Evolutionary conservation across 495 filamentous ascomycete species (phyloP).

Genomic region (Aspergillus nanangensis): DNA sequence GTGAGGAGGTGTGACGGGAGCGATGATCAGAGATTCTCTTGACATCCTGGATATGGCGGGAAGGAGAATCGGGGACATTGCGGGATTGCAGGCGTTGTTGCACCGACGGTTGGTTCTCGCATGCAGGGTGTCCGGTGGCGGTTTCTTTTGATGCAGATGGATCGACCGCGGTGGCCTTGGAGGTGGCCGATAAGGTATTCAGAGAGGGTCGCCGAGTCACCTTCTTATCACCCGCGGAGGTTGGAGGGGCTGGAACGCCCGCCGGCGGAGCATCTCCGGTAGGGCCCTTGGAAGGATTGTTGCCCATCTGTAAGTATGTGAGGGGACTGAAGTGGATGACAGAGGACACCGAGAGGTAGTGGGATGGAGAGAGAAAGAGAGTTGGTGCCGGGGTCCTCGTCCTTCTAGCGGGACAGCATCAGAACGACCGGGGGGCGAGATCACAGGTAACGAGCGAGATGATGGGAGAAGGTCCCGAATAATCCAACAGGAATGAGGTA

Average conservation of each 20-base stretch:
- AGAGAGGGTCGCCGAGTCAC: conserved; percentile 37
- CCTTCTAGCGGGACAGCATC: conserved; percentile 20
- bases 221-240: conserved; percentile 28
- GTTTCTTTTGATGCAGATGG: conserved; percentile 39
- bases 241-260: conserved; percentile 19
- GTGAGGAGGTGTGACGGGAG: conserved; percentile 17
- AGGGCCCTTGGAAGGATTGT: conserved; percentile 46
- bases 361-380: not conserved
- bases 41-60: conserved; percentile 16
- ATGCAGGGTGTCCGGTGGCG: conserved; percentile 36
- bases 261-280: conserved; percentile 30
- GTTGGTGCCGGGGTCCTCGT: conserved; percentile 4
- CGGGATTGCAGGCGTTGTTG: conserved; percentile 40
- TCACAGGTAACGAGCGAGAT: not conserved
- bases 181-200: conserved; percentile 30
- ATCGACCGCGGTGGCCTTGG: conserved; percentile 38
- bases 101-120: conserved; percentile 27
- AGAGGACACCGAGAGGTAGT: conserved; percentile 1
- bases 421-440: conserved; percentile 7
- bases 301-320: conserved; percentile 36
- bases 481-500: conserved; percentile 1
- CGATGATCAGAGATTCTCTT: conserved; percentile 21
- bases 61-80: conserved; percentile 24
- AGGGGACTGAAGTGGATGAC: not conserved
- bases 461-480: not conserved